Conservation (phyloP, 176 grass and related monocot genomes). For the Carex kokanica region DNA sequence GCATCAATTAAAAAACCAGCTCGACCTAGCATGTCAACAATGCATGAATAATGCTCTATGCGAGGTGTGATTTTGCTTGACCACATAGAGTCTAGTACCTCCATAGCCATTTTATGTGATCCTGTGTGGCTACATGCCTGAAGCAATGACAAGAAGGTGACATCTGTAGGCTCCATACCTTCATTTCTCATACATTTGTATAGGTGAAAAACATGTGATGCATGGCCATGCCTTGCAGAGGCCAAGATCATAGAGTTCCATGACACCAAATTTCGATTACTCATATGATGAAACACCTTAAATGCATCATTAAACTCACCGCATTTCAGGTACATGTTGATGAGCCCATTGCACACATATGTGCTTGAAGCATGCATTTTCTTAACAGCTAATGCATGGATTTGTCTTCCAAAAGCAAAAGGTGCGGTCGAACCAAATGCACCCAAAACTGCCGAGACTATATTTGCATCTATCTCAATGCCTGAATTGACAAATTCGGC, state of each 20-base stretch:
- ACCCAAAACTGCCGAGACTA: conserved; percentile 70
- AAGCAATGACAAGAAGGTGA: conserved; percentile 81
- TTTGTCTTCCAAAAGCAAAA: conserved; percentile 74
- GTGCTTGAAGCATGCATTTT: conserved; percentile 44
- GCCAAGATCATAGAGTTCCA: conserved; percentile 90
- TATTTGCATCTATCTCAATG: conserved; percentile 47
- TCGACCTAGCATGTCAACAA: conserved; percentile 83
- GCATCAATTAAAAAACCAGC: conserved; percentile 46
- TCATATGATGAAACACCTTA: conserved; percentile 48
- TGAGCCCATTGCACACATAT: conserved; percentile 75
- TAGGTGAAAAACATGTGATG: conserved; percentile 43
- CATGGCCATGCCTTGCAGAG: conserved; percentile 65
- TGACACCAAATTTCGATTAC: conserved; percentile 47
- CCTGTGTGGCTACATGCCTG: conserved; percentile 81
- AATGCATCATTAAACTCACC: conserved; percentile 59
- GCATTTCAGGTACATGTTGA: conserved; percentile 93
- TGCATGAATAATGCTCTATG: conserved; percentile 76
- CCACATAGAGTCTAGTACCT: conserved; percentile 60
- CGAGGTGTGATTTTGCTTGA: conserved; percentile 45
- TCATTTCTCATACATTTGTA: conserved; percentile 66
- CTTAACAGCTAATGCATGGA: conserved; percentile 63
- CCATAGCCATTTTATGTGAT: conserved; percentile 59
- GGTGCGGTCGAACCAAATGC: conserved; percentile 59
- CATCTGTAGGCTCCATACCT: conserved; percentile 53
- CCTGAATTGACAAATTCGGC: conserved; percentile 40